phyloP scores from a whole-genome alignment of 495 filamentous ascomycete species.

The Lophiotrema nucula region DNA sequence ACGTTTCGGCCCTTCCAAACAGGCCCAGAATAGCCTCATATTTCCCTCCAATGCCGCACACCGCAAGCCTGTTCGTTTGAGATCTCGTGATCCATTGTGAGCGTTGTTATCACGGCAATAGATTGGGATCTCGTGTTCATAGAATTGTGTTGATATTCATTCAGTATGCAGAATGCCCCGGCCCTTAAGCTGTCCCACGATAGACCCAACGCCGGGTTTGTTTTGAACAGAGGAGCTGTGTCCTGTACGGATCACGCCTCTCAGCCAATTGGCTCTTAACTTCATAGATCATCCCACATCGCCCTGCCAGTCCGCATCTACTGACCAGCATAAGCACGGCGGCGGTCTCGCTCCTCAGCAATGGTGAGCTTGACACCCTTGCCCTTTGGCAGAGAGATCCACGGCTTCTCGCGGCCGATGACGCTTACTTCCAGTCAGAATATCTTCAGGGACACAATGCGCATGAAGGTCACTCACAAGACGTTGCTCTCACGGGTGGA shows the following conservation, averaged over 20 bases:
- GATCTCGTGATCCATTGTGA: no score
- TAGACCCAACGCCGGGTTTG: constrained; percentile 3
- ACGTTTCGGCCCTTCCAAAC: no score
- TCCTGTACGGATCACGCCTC: background rate
- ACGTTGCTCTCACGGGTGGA: constrained; percentile 98
- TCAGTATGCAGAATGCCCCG: constrained; percentile 24
- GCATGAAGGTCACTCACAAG: constrained; percentile 15
- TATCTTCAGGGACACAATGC: background rate
- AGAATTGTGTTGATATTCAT: constrained; percentile 27
- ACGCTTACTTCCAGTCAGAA: constrained; percentile 59
- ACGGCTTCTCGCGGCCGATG: constrained; percentile 96
- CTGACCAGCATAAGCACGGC: constrained; percentile 74
- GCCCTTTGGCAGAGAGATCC: constrained; percentile 98
- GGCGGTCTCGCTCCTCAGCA: constrained; percentile 36
- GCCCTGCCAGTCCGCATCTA: constrained; percentile 34
- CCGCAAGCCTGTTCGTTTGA: no score
- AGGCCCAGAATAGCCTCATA: no score
- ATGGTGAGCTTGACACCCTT: constrained; percentile 88
- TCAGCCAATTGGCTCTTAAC: constrained; percentile 2
- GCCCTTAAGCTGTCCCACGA: constrained; percentile 20
- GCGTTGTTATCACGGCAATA: no score
- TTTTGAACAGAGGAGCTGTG: constrained; percentile 20
- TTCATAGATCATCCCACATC: background rate
- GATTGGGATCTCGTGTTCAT: no score
- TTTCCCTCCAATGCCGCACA: no score